Evolutionary conservation across 1,284 basidiomycete genomes (phyloP), one percentile per base, ranked within the genome.

Genomic region (Heterobasidion irregulare): DNA sequence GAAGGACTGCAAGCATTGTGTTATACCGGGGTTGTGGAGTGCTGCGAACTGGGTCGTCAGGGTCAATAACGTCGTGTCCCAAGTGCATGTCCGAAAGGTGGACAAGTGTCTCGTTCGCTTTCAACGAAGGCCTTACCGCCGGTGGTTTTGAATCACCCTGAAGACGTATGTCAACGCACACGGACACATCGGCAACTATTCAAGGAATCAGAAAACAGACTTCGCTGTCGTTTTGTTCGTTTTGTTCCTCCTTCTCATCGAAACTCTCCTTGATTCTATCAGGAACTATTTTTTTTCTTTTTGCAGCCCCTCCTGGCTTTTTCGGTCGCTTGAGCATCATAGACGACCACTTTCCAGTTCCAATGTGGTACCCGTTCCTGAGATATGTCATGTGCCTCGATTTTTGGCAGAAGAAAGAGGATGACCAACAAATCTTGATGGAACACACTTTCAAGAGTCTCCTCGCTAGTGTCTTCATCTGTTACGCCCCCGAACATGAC

Each of bases 401-500:
- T 2, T 36, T 9, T n/a, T 16, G 46, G 50, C 6, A 52, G 32
- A 34, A 1, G 52, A 26, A 38, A 13, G 10, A 43, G 15, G 7
- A 18, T 9, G 9, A 73, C 80, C 56, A 58, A 90, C 88, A 94
- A 60, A 63, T 94, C 92, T 59, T 92, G 92, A 74, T 87, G 89
- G 65, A 94, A 94, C 1, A 86, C 76, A 60, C 87, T 91, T 58
- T 93, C 88, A 62, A 98, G 70, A 1, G 82, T 86, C 66, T 97
- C 94, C 66, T 97, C 94, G 57, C 82, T 81, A 33, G 78, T 84
- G 64, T 97, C 94, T 58, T 93, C 89, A 63, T 98, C 94, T 6
- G 86, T 88, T 0, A 97, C 94, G 6, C 94, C 94, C 12, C 94
- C 94, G 64, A 97, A 98, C 52, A 95, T 70, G 1, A 97, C 75